phyloP scores from a whole-genome alignment of 805 yeast genomes.

The Ogataea ganodermae region DNA sequence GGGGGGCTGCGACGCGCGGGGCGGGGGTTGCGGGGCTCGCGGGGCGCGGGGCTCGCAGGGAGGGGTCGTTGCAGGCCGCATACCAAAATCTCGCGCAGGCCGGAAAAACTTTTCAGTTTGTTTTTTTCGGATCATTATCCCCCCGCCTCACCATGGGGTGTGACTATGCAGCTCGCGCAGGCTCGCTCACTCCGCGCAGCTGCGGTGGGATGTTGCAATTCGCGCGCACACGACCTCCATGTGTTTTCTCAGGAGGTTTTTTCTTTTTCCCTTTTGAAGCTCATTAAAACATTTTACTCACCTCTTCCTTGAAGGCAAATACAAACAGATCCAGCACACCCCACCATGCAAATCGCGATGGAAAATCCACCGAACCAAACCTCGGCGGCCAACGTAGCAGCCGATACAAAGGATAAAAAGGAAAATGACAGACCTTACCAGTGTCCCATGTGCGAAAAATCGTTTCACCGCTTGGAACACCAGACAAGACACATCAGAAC shows the following conservation, averaged over 20 bases:
- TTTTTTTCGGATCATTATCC: conserved; percentile 3
- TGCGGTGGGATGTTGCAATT: conserved; percentile 2
- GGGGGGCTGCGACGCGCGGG: background rate
- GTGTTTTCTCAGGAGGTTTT: conserved; percentile 5
- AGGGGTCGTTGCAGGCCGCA: background rate
- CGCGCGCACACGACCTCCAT: conserved; percentile 1
- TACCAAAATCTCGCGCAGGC: background rate
- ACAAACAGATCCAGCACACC: background rate
- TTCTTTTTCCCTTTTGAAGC: conserved; percentile 3
- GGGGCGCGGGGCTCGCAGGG: background rate
- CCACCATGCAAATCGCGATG: conserved; percentile 5
- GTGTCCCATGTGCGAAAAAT: conserved; percentile 82
- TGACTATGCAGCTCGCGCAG: conserved; percentile 3
- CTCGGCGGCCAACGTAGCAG: background rate
- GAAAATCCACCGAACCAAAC: background rate
- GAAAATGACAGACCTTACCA: conserved; percentile 62
- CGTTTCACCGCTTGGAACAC: conserved; percentile 86
- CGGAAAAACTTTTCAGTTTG: conserved; percentile 20
- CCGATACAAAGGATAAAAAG: conserved; percentile 9
- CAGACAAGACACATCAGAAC: conserved; percentile 90
- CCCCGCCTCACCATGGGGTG: conserved; percentile 3
- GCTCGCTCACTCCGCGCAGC: background rate
- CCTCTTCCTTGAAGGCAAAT: background rate
- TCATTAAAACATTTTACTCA: background rate
- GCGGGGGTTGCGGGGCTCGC: background rate